Conservation (phyloP, 768 basidiomycete species). For the Phylloporus arenicola region DNA sequence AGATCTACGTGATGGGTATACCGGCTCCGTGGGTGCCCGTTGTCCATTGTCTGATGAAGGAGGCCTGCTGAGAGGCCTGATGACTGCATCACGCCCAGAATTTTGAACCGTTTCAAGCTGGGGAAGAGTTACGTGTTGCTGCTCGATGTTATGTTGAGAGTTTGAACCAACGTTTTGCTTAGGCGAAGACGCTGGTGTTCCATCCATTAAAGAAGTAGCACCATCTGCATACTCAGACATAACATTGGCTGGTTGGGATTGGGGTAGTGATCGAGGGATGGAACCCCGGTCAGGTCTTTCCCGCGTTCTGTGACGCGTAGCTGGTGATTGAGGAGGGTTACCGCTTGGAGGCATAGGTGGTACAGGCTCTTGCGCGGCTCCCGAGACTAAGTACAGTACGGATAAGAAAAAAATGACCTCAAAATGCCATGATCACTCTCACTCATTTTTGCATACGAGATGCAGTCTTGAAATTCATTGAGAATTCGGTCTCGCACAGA, state of each 20-base stretch:
- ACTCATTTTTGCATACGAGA: constrained; percentile 74
- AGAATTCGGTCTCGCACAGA: constrained; percentile 59
- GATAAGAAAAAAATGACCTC: constrained; percentile 3
- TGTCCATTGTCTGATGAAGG: constrained; percentile 6
- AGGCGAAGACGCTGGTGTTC: background rate
- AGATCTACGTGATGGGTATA: constrained; percentile 21
- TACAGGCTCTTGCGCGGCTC: constrained; percentile 56
- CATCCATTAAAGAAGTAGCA: background rate
- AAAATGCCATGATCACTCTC: constrained; percentile 25
- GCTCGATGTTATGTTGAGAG: constrained; percentile 5
- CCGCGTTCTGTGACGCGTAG: constrained; percentile 1
- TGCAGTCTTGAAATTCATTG: constrained; percentile 73
- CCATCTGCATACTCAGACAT: background rate
- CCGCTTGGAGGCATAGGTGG: constrained; percentile 58
- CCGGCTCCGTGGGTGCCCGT: constrained; percentile 14
- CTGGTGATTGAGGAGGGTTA: constrained; percentile 23
- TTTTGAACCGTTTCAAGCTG: constrained; percentile 5
- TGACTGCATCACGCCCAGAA: constrained; percentile 1
- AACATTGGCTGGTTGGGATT: background rate
- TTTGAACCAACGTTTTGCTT: constrained; percentile 3
- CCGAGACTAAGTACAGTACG: constrained; percentile 40
- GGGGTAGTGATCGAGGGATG: constrained; percentile 13
- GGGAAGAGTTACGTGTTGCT: background rate
- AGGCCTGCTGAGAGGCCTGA: constrained; percentile 2
- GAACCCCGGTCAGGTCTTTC: constrained; percentile 21